These are phyloP conservation scores for Phaffia rhodozyma DNA, from an alignment of 1,284 basidiomycete genomes.

Conservation along the genomic window DNA sequence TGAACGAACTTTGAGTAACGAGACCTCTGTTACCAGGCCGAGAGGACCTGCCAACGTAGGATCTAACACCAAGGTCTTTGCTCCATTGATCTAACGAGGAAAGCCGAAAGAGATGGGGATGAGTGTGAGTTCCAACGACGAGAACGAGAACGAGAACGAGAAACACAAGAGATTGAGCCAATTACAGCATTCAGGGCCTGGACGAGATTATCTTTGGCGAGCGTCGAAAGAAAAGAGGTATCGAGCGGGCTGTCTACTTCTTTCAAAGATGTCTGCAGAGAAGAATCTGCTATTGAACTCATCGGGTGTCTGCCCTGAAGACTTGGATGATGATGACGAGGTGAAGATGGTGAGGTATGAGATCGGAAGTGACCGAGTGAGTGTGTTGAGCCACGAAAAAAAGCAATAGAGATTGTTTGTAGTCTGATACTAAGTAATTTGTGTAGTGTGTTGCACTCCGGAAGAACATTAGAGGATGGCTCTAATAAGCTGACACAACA, in stretches of 20 bases:
- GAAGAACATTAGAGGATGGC: too few species aligned
- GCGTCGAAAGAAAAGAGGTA: background rate
- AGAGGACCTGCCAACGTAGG: slow-evolving; percentile 78
- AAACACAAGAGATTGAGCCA: background rate
- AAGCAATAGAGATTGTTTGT: too few species aligned
- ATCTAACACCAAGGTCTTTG: slow-evolving; percentile 91
- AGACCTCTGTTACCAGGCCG: slow-evolving; percentile 83
- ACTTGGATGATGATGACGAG: too few species aligned
- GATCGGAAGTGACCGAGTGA: too few species aligned
- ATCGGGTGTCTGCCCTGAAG: too few species aligned
- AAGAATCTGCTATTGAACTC: too few species aligned
- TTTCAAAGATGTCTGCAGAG: background rate
- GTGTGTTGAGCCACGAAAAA: too few species aligned
- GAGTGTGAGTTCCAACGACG: background rate
- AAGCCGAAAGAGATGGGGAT: slow-evolving; percentile 1
- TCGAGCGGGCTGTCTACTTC: slow-evolving; percentile 3
- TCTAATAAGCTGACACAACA: too few species aligned
- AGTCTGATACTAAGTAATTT: too few species aligned
- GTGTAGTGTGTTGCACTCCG: too few species aligned
- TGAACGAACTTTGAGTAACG: slow-evolving; percentile 64
- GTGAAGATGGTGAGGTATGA: too few species aligned
- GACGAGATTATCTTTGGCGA: slow-evolving; percentile 11
- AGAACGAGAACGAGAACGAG: background rate
- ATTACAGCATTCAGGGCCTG: slow-evolving; percentile 13
- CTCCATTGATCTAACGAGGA: slow-evolving; percentile 63